Evolutionary conservation across 495 filamentous ascomycete genomes (phyloP).

Genomic region (Tuber indicum): DNA sequence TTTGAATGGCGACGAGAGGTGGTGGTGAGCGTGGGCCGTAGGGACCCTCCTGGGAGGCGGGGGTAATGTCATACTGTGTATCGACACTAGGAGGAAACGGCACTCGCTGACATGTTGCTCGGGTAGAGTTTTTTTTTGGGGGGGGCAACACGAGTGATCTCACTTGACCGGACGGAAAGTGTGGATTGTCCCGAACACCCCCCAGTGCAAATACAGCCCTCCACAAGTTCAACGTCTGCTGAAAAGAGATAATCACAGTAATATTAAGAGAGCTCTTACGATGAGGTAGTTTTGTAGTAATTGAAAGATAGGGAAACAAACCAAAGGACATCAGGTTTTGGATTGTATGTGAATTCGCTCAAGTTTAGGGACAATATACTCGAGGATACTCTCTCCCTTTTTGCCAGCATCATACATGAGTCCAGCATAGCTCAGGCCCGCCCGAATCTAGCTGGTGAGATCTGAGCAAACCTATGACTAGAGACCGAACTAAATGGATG

Average conservation of each 20-base stretch:
- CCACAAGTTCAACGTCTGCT: not conserved
- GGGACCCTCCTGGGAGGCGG: not conserved
- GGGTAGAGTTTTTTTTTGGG: not conserved
- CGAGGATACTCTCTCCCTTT: not conserved
- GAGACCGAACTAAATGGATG: not conserved
- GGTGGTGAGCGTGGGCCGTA: not conserved
- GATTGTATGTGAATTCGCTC: not conserved
- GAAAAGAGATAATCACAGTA: not conserved
- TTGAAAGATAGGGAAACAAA: not conserved
- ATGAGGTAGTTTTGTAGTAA: not conserved
- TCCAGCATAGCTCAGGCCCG: not conserved
- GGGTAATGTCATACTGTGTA: not conserved
- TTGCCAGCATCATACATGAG: not conserved
- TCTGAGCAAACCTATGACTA: not conserved
- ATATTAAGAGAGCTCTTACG: not conserved
- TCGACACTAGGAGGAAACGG: not conserved
- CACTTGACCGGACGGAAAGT: not conserved
- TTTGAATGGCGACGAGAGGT: not conserved
- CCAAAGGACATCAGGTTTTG: not conserved
- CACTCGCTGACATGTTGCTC: not conserved
- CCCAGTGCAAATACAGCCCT: not conserved
- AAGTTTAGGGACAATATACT: not conserved
- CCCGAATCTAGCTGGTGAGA: not conserved
- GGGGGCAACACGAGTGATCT: not conserved
- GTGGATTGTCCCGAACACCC: not conserved